phyloP scores from a whole-genome alignment of 306 rosid species.

The Sophora flavescens region DNA sequence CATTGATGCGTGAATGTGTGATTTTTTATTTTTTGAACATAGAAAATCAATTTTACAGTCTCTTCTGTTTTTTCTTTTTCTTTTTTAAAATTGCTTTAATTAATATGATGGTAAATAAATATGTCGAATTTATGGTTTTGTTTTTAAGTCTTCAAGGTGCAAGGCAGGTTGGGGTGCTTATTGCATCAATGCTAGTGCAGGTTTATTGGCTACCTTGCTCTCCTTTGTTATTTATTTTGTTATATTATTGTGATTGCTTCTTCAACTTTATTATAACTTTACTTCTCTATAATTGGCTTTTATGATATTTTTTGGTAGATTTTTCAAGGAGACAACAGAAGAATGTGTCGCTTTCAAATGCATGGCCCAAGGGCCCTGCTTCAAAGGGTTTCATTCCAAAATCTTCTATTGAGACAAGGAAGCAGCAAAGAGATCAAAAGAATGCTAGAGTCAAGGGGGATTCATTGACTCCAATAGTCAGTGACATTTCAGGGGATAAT shows the following conservation, averaged over 20 bases:
- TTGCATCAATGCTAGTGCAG: constrained; percentile 65
- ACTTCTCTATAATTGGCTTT: constrained; percentile 18
- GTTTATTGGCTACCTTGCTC: constrained; percentile 51
- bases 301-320: constrained; percentile 51
- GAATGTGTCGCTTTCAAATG: constrained; percentile 57
- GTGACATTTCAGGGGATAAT: constrained; percentile 47
- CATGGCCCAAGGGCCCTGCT: constrained; percentile 61
- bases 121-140: constrained; percentile 1
- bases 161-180: constrained; percentile 55
- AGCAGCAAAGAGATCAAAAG: constrained; percentile 54
- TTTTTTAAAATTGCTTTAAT: neutral
- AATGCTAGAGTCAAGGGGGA: constrained; percentile 56
- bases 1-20: no score
- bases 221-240: neutral
- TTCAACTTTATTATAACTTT: constrained; percentile 18
- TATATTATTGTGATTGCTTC: neutral
- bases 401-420: constrained; percentile 52
- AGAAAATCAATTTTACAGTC: no score
- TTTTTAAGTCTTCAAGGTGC: constrained; percentile 65
- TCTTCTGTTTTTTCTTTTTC: neutral
- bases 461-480: constrained; percentile 56
- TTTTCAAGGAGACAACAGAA: constrained; percentile 68
- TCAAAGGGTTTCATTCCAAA: constrained; percentile 69
- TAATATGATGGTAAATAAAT: constrained; percentile 30
- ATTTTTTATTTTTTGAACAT: no score